Percentiles rank a stretch among this genome's conserved stretches.
These are phyloP conservation scores for Chaetoceros muelleri DNA, from an alignment of 108 stramenopile genomes.

Conservation along the genomic window DNA sequence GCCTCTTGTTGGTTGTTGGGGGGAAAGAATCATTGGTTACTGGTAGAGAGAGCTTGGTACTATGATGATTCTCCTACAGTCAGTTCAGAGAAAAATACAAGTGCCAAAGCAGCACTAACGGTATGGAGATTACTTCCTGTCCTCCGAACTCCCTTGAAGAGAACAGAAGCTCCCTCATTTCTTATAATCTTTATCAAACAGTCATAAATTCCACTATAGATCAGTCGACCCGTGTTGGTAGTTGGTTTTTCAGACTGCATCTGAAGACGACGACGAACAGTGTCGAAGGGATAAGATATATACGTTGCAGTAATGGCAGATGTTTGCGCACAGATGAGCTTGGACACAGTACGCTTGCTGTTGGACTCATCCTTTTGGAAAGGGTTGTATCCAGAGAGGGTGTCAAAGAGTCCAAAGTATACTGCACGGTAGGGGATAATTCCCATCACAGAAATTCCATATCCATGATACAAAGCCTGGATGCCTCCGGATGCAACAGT, in stretches of 20 bases:
- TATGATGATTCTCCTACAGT: too few relatives aligned
- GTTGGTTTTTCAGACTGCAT: constrained; percentile 99
- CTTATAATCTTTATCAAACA: constrained; percentile 92
- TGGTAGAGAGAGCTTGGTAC: too few relatives aligned
- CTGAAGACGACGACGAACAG: constrained; percentile 98
- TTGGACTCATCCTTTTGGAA: constrained; percentile 88
- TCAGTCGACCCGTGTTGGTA: constrained; percentile 79
- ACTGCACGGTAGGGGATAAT: constrained; percentile 98
- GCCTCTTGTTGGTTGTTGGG: too few relatives aligned
- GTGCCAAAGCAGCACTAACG: constrained; percentile 91
- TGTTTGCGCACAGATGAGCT: constrained; percentile 91
- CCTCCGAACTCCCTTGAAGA: constrained; percentile 99
- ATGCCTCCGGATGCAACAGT: constrained; percentile 81
- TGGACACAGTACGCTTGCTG: constrained; percentile 80
- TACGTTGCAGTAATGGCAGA: constrained; percentile 91
- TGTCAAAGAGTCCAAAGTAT: constrained; percentile 98
- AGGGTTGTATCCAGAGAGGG: constrained; percentile 94
- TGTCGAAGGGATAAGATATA: constrained; percentile 99
- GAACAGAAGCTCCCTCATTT: constrained; percentile 86
- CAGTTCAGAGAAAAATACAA: constrained; percentile 97
- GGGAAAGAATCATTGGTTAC: too few relatives aligned
- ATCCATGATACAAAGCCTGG: constrained; percentile 93
- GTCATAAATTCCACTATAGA: constrained; percentile 93
- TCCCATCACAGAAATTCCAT: constrained; percentile 92
- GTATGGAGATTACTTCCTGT: constrained; percentile 97